Conservation (phyloP, 1,284 basidiomycete species). For the Moesziomyces antarcticus region DNA sequence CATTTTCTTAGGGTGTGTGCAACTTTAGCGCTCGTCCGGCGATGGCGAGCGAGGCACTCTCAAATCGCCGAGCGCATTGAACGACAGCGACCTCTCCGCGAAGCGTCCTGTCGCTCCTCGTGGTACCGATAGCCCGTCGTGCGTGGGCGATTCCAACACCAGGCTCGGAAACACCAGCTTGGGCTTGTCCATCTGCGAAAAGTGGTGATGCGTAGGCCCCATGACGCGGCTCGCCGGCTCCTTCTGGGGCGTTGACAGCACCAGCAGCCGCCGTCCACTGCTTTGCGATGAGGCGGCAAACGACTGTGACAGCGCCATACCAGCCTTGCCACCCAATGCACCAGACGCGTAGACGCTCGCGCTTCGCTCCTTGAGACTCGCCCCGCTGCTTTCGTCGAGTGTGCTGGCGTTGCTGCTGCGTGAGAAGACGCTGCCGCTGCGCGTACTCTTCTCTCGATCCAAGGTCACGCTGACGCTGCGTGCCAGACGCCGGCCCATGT, state of each 20-base stretch:
- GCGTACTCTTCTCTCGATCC: conserved; percentile 15
- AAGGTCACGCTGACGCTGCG: conserved; percentile 41
- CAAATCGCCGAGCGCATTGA: conserved; percentile 19
- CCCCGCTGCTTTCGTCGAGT: neutral
- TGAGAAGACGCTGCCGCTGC: conserved; percentile 26
- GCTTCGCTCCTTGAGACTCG: neutral
- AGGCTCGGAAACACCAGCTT: conserved; percentile 25
- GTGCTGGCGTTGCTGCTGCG: conserved; percentile 17
- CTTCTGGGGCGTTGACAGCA: conserved; percentile 40
- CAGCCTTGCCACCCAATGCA: neutral
- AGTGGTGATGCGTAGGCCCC: conserved; percentile 1
- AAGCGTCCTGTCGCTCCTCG: conserved; percentile 3
- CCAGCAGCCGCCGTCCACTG: conserved; percentile 22
- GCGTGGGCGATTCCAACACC: conserved; percentile 35
- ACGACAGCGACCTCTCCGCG: conserved; percentile 24
- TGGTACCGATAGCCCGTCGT: conserved; percentile 4
- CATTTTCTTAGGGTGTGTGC: neutral
- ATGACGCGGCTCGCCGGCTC: conserved; percentile 13
- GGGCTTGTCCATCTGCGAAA: conserved; percentile 20
- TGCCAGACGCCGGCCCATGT: conserved; percentile 35
- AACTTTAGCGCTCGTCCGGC: conserved; percentile 22
- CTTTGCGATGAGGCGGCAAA: conserved; percentile 10
- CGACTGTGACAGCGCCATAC: conserved; percentile 6
- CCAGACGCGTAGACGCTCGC: too few species aligned
- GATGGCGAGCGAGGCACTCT: conserved; percentile 21